These are phyloP conservation scores for Taxawa tesnikishii DNA, from an alignment of 2,329 filamentous ascomycete species.

Conservation along the genomic window DNA sequence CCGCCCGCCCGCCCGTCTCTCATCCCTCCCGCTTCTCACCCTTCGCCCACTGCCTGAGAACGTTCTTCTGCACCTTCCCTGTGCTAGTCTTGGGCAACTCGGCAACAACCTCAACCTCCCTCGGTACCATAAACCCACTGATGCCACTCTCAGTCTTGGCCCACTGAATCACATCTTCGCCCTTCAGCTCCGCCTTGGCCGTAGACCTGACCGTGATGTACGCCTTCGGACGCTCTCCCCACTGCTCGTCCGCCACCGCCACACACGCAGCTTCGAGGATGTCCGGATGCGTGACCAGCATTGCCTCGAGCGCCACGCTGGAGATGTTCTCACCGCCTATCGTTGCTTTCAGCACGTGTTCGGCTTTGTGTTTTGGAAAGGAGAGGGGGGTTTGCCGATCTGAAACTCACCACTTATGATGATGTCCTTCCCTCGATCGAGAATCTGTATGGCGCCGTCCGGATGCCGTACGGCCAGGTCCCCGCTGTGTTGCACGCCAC, in stretches of 20 bases:
- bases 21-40: constrained; percentile 31
- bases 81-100: constrained; percentile 96
- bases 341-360: constrained; percentile 1
- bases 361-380: background rate
- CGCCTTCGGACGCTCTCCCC: constrained; percentile 93
- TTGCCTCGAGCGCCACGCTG: constrained; percentile 78
- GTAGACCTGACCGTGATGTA: constrained; percentile 71
- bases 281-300: constrained; percentile 78
- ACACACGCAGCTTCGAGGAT: constrained; percentile 89
- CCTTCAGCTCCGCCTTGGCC: constrained; percentile 37
- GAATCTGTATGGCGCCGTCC: constrained; percentile 81
- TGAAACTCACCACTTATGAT: constrained; percentile 70
- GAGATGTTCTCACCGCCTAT: constrained; percentile 93
- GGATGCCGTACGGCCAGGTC: constrained; percentile 89
- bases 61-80: constrained; percentile 93
- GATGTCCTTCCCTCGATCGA: constrained; percentile 92
- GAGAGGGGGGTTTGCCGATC: background rate
- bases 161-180: constrained; percentile 71
- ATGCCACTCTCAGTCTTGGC: constrained; percentile 70
- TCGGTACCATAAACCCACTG: constrained; percentile 75
- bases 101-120: constrained; percentile 61
- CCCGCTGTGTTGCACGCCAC: constrained; percentile 77
- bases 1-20: too few species aligned
- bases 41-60: constrained; percentile 75
- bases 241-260: constrained; percentile 74